These are phyloP conservation scores for Pharnaceum exiguum DNA, from an alignment of 148 eudicot genomes.

Conservation along the genomic window DNA sequence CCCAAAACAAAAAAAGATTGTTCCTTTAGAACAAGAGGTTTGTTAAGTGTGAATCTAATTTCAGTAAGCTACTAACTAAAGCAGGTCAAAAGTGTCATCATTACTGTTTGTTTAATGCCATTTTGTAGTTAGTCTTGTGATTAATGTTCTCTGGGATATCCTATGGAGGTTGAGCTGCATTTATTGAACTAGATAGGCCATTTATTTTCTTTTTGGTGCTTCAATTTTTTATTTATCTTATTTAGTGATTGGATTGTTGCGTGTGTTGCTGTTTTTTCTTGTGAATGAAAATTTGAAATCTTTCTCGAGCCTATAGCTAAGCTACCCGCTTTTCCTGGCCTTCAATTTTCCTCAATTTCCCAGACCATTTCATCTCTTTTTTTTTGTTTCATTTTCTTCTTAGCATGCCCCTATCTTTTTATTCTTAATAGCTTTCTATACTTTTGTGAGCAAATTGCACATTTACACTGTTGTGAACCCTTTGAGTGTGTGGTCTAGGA, in stretches of 20 bases:
- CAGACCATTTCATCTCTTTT: too few species aligned
- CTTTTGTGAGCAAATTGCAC: too few species aligned
- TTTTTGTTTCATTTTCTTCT: too few species aligned
- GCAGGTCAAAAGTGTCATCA: too few species aligned
- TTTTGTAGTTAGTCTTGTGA: too few species aligned
- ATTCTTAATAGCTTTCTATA: not conserved
- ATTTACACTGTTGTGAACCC: conserved; percentile 1
- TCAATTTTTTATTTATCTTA: not conserved
- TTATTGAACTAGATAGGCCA: too few species aligned
- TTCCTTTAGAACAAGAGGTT: too few species aligned
- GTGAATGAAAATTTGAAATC: not conserved
- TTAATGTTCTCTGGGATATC: too few species aligned
- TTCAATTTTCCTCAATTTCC: not conserved
- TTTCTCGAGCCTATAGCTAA: conserved; percentile 29
- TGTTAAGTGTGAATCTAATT: too few species aligned
- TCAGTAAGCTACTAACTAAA: too few species aligned
- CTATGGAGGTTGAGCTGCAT: conserved; percentile 3
- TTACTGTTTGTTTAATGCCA: too few species aligned
- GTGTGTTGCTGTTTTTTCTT: not conserved
- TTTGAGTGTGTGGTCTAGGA: not conserved
- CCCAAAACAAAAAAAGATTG: too few species aligned
- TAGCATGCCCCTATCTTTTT: not conserved
- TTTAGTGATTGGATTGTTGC: conserved; percentile 30
- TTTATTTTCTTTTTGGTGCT: not conserved
- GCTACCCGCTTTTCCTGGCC: conserved; percentile 7